A percentile compares a stretch with the other conserved stretches of the same genome.
Conservation (phyloP, 371 early-diverging fungal genomes). For the Apophysomyces trapeziformis region DNA sequence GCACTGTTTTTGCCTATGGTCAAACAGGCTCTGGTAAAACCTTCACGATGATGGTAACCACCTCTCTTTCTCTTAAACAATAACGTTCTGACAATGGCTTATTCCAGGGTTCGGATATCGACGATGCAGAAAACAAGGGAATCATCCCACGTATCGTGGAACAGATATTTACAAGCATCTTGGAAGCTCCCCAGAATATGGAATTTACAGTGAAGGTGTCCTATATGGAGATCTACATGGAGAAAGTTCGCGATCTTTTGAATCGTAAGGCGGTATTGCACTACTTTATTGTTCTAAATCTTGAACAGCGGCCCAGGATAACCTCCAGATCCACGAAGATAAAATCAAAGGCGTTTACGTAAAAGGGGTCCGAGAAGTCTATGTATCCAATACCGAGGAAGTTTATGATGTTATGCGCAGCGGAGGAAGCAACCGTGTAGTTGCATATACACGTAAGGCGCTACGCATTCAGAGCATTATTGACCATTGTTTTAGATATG, state of each 20-base stretch:
- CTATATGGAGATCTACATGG: conserved; percentile 99
- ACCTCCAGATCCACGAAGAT: conserved; percentile 91
- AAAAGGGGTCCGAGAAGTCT: conserved; percentile 88
- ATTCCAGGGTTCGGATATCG: conserved; percentile 84
- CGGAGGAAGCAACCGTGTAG: conserved; percentile 83
- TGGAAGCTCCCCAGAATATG: conserved; percentile 78
- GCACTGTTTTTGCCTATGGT: conserved; percentile 96
- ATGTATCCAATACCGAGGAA: conserved; percentile 86
- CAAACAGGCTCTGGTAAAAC: conserved; percentile 97
- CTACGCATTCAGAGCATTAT: not conserved
- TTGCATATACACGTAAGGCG: conserved; percentile 80
- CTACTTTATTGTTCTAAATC: conserved; percentile 5
- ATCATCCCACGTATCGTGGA: conserved; percentile 92
- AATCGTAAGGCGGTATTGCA: conserved; percentile 57
- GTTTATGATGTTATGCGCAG: conserved; percentile 90
- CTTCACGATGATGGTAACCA: conserved; percentile 90
- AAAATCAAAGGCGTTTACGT: conserved; percentile 90
- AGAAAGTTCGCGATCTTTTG: conserved; percentile 92
- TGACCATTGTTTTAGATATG: conserved; percentile 68
- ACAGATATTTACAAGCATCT: conserved; percentile 81
- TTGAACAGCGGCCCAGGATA: conserved; percentile 70
- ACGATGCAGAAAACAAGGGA: conserved; percentile 79
- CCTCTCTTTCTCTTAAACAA: not conserved
- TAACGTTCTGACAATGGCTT: conserved; percentile 14
- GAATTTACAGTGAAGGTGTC: conserved; percentile 90